Evolutionary conservation across 164 flowering plant genomes (phyloP), one percentile per base, ranked within the genome.

Genomic region (Stephania cephalantha): DNA sequence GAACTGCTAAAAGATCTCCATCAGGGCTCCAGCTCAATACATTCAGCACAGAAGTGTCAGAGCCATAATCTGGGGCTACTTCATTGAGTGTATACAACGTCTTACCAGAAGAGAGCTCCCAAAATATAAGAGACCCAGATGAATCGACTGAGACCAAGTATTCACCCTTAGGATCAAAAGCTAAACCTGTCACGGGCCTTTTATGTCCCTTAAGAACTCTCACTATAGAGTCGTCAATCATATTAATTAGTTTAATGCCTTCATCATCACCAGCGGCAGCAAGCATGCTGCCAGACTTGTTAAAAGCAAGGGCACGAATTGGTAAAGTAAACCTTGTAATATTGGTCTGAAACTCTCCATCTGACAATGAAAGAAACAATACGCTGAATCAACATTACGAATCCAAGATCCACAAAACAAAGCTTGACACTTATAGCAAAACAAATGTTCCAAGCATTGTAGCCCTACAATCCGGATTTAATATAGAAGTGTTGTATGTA

Each of bases 211-310:
- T 96, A 9, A 96, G 88, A 70, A 96, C 97, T 82, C 98, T 89
- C 0, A 92, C 89, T 71, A 96, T 91, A 22, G 98, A 84, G 64
- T 94, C 97, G 85, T 96, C 99, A 79, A 96, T 84, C 12, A 97
- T 91, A 67, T 95, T 89, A 42, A 96, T 89, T 73, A 96, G 88
- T 78, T 94, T 96, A 76, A 94, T 94, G 12, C 97, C 99, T 71
- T 96, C 98, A 79, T 92, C 98, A 79, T 96, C 99, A 68, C 99
- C 99, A 74, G 92, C 99, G 72, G 97, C 97, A 77, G 95, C 98
- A 79, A 96, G 83, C 85, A 94, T 80, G 79, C 91, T 92, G 15
- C 98, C 99, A 1, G 94, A 89, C 74, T 86, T 90, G 81, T 91
- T 96, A 77, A 94, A 96, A 30, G 91, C 89, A 83, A 94, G 88